phyloP scores from a whole-genome alignment of 2,329 filamentous ascomycete species.

The Trichoderma atrobrunneum region DNA sequence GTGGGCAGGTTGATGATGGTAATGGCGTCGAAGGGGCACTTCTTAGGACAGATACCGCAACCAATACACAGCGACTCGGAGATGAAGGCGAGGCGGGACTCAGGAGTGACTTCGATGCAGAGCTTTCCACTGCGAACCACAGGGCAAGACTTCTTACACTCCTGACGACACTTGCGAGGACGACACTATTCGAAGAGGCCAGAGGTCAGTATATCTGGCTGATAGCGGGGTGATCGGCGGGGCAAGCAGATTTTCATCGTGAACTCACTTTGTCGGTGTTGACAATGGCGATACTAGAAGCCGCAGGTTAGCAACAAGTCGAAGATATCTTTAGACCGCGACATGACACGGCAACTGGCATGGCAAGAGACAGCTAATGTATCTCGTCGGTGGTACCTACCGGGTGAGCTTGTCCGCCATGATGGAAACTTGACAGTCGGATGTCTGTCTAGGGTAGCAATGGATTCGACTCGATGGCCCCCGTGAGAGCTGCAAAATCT shows the following conservation, averaged over 20 bases:
- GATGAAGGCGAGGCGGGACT: conserved; percentile 95
- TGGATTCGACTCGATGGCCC: background rate
- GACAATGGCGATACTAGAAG: conserved; percentile 89
- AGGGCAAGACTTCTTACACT: conserved; percentile 98
- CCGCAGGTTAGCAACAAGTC: conserved; percentile 27
- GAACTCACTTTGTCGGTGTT: conserved; percentile 86
- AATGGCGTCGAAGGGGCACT: conserved; percentile 97
- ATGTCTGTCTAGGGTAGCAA: conserved; percentile 7
- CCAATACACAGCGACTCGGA: conserved; percentile 95
- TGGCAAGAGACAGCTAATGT: background rate
- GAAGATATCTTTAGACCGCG: background rate
- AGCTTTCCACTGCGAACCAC: conserved; percentile 97
- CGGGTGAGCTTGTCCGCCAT: conserved; percentile 96
- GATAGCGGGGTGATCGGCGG: conserved; percentile 30
- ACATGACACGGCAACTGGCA: background rate
- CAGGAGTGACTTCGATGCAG: conserved; percentile 87
- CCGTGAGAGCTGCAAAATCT: background rate
- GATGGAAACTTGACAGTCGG: conserved; percentile 34
- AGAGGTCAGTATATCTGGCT: conserved; percentile 25
- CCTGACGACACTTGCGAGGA: conserved; percentile 82
- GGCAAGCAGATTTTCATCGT: conserved; percentile 13
- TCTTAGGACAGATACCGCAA: conserved; percentile 99
- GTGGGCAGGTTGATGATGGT: conserved; percentile 99
- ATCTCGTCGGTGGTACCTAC: conserved; percentile 51
- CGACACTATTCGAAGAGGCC: conserved; percentile 36